Conservation (phyloP, 768 basidiomycete genomes). For the Clavulina sp. region DNA sequence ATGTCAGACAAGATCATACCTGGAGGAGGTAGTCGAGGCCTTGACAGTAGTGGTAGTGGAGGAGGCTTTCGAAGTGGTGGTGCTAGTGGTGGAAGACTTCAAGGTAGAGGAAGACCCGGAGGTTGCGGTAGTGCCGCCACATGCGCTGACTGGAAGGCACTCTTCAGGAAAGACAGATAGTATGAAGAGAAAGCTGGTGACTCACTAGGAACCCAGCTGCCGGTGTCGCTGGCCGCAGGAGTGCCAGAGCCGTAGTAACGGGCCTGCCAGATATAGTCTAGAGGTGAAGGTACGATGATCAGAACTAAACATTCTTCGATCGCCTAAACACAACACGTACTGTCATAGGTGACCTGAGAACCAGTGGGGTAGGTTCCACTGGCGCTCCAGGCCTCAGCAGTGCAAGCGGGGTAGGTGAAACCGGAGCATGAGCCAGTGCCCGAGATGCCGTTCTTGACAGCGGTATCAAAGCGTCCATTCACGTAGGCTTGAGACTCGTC, state of each 20-base stretch:
- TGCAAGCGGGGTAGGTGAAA: slow-evolving; percentile 4
- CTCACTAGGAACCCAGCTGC: neutral
- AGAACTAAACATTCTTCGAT: too few relatives aligned
- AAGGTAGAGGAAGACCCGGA: slow-evolving; percentile 11
- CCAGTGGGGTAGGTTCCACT: slow-evolving; percentile 1
- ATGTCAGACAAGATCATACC: neutral
- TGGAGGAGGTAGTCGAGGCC: slow-evolving; percentile 10
- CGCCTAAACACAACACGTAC: too few relatives aligned
- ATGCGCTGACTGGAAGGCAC: neutral
- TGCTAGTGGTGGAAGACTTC: slow-evolving; percentile 11
- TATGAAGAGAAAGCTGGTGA: neutral
- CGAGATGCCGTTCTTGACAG: slow-evolving; percentile 5
- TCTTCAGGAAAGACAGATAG: neutral
- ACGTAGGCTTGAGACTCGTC: slow-evolving; percentile 9
- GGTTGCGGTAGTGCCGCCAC: neutral
- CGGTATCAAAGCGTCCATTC: neutral
- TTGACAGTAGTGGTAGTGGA: slow-evolving; percentile 11
- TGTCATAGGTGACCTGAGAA: neutral
- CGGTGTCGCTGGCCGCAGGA: neutral
- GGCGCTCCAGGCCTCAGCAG: neutral
- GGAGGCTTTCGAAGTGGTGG: slow-evolving; percentile 12
- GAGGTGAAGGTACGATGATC: too few relatives aligned
- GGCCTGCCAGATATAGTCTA: neutral
- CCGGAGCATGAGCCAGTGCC: slow-evolving; percentile 3
- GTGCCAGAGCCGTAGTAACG: neutral